Conservation (phyloP, 345 rosid genomes). For the Nephelium lappaceum region DNA sequence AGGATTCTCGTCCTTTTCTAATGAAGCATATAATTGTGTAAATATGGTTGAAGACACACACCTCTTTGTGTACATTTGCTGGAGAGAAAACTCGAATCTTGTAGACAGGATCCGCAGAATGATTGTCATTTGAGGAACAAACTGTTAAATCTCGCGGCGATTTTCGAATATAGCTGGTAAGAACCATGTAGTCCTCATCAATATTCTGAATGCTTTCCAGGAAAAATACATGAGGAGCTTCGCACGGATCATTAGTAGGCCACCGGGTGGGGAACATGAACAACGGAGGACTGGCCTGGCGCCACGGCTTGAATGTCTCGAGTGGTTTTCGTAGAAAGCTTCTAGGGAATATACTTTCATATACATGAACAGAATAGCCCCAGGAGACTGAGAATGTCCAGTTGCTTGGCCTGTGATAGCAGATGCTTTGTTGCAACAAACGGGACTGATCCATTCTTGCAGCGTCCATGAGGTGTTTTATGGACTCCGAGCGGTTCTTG, state of each 20-base stretch:
- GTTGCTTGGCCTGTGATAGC: constrained; percentile 48
- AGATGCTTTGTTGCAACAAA: constrained; percentile 62
- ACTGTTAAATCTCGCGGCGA: constrained; percentile 32
- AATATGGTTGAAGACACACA: constrained; percentile 9
- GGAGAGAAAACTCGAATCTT: constrained; percentile 53
- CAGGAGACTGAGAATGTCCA: constrained; percentile 71
- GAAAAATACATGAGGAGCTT: constrained; percentile 66
- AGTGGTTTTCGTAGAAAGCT: constrained; percentile 49
- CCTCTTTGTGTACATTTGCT: constrained; percentile 40
- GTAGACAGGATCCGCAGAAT: constrained; percentile 47
- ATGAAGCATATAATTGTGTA: no score
- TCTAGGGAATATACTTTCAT: constrained; percentile 55
- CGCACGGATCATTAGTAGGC: constrained; percentile 43
- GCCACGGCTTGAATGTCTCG: constrained; percentile 61
- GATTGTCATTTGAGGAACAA: constrained; percentile 46
- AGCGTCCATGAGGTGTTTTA: constrained; percentile 60
- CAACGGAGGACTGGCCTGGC: constrained; percentile 33
- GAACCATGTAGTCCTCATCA: constrained; percentile 21
- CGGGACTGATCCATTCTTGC: constrained; percentile 56
- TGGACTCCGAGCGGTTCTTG: constrained; percentile 48
- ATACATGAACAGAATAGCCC: constrained; percentile 62
- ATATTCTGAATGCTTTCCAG: constrained; percentile 41
- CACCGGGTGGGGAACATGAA: constrained; percentile 57
- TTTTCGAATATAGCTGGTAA: constrained; percentile 40
- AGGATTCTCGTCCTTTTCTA: no score